Percentiles rank a stretch among this genome's conserved stretches.
Conservation (phyloP, 495 filamentous ascomycete species). For the Entonaema liquescens region DNA sequence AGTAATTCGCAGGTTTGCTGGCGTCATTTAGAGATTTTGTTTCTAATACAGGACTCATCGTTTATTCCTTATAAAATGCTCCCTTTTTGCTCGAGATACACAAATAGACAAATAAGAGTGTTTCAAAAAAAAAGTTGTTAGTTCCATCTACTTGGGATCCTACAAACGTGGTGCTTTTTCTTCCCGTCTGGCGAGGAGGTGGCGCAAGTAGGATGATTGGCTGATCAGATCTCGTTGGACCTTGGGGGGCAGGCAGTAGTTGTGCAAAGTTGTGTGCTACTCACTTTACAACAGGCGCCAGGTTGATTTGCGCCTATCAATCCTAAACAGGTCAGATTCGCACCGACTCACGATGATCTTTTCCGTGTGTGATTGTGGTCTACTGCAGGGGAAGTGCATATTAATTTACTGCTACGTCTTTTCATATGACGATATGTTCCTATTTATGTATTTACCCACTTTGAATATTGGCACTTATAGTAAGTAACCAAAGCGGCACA, state of each 20-base stretch:
- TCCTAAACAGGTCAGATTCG: constrained; percentile 13
- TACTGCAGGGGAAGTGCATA: constrained; percentile 22
- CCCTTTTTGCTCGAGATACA: background rate
- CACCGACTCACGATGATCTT: constrained; percentile 17
- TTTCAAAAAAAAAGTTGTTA: constrained; percentile 23
- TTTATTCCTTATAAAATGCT: background rate
- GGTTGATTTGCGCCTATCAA: constrained; percentile 20
- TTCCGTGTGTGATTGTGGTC: background rate
- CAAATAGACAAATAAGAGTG: constrained; percentile 6
- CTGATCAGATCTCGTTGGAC: background rate
- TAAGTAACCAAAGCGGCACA: background rate
- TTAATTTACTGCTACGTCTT: no score
- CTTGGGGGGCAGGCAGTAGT: no score
- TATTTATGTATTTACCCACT: background rate
- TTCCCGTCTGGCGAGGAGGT: background rate
- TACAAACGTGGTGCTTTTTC: background rate
- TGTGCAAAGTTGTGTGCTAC: no score
- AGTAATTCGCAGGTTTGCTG: constrained; percentile 9
- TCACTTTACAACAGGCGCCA: background rate
- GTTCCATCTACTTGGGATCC: constrained; percentile 16
- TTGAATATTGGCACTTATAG: no score
- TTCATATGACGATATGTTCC: background rate
- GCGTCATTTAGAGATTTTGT: constrained; percentile 14
- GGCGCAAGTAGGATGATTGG: background rate
- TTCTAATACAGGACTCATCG: no score